Percentiles rank a stretch among this genome's conserved stretches.
Evolutionary conservation across 1,284 basidiomycete species (phyloP).

Genomic region (Tremellales sp.): DNA sequence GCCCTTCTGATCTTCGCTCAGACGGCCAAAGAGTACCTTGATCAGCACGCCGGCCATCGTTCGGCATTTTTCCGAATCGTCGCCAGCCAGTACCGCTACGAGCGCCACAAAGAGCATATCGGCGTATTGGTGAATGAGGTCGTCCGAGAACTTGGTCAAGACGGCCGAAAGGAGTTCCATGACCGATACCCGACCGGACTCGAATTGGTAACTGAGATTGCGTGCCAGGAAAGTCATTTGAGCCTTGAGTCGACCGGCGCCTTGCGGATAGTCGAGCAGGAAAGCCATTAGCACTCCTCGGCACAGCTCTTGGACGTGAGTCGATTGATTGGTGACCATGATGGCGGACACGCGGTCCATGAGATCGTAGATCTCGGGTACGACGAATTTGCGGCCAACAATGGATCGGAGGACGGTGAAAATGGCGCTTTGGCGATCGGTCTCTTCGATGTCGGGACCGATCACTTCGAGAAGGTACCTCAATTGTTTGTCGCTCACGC

Average conservation of each 20-base stretch:
- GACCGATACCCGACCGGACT: slow-evolving; percentile 85
- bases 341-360: slow-evolving; percentile 95
- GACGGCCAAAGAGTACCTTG: slow-evolving; percentile 65
- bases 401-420: slow-evolving; percentile 92
- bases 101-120: slow-evolving; percentile 89
- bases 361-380: slow-evolving; percentile 94
- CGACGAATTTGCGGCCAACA: slow-evolving; percentile 82
- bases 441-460: slow-evolving; percentile 89
- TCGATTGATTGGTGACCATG: slow-evolving; percentile 88
- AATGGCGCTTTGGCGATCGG: slow-evolving; percentile 76
- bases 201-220: slow-evolving; percentile 87
- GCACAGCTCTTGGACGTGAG: slow-evolving; percentile 86
- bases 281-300: slow-evolving; percentile 88
- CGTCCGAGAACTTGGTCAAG: slow-evolving; percentile 76
- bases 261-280: slow-evolving; percentile 96
- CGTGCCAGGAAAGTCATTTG: slow-evolving; percentile 91
- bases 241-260: slow-evolving; percentile 78
- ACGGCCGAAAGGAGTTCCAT: slow-evolving; percentile 84
- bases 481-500: slow-evolving; percentile 85
- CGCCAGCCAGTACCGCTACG: slow-evolving; percentile 90
- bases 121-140: slow-evolving; percentile 72
- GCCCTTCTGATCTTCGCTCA: slow-evolving; percentile 59
- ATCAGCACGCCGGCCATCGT: slow-evolving; percentile 81
- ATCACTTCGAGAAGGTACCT: slow-evolving; percentile 81
- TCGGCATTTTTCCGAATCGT: slow-evolving; percentile 81